Percentiles rank a stretch among this genome's conserved stretches.
Conservation (phyloP, 805 yeast genomes). For the Saccharomycopsis fodiens region DNA sequence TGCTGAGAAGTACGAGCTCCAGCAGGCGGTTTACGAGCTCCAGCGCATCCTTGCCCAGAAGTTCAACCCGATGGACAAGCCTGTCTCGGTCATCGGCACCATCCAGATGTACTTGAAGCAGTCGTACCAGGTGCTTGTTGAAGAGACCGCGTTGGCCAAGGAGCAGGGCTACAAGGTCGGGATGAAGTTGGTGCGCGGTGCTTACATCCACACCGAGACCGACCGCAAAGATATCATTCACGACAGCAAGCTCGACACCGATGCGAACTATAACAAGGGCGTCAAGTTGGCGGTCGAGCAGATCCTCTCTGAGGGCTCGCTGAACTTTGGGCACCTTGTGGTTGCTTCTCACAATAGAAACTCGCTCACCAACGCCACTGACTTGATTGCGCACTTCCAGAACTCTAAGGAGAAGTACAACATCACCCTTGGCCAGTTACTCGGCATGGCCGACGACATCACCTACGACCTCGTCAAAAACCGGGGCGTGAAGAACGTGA, state of each 20-base stretch:
- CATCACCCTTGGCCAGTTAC: slow-evolving; percentile 79
- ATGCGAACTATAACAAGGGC: slow-evolving; percentile 64
- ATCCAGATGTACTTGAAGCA: slow-evolving; percentile 85
- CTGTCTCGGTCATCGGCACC: slow-evolving; percentile 77
- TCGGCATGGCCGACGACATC: slow-evolving; percentile 93
- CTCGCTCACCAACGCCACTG: slow-evolving; percentile 68
- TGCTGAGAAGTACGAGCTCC: slow-evolving; percentile 86
- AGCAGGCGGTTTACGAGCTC: slow-evolving; percentile 83
- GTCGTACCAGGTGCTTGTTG: slow-evolving; percentile 50
- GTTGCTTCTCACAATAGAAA: slow-evolving; percentile 86
- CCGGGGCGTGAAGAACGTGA: slow-evolving; percentile 62
- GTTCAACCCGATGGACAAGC: slow-evolving; percentile 54
- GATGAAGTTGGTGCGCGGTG: slow-evolving; percentile 89
- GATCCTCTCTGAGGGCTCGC: slow-evolving; percentile 34
- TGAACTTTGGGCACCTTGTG: slow-evolving; percentile 66
- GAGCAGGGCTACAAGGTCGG: slow-evolving; percentile 64
- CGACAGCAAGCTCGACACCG: slow-evolving; percentile 74
- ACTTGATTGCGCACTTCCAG: slow-evolving; percentile 33
- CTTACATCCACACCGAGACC: slow-evolving; percentile 86
- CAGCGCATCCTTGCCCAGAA: slow-evolving; percentile 73
- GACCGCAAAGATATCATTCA: slow-evolving; percentile 62
- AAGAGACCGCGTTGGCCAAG: slow-evolving; percentile 60
- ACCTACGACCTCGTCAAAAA: slow-evolving; percentile 65
- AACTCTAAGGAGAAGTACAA: slow-evolving; percentile 38
- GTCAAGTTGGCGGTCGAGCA: slow-evolving; percentile 53